Conservation (phyloP, 2,329 filamentous ascomycete species). For the Sarocladiaceae sp. region DNA sequence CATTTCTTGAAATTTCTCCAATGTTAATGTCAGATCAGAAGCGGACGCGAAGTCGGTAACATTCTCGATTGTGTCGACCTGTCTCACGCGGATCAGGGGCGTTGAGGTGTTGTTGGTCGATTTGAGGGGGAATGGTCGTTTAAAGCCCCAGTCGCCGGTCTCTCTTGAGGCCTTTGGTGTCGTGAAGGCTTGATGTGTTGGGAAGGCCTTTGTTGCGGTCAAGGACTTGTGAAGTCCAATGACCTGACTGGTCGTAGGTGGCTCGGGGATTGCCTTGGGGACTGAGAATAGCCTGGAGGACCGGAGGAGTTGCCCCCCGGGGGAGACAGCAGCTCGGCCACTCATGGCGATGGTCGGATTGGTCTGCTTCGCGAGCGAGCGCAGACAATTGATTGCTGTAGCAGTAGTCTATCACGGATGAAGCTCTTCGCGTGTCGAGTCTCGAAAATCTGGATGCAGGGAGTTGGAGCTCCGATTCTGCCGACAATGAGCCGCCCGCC, state of each 20-base stretch:
- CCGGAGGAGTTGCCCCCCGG: constrained; percentile 69
- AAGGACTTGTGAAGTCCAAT: constrained; percentile 30
- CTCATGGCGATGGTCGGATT: constrained; percentile 20
- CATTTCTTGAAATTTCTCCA: constrained; percentile 84
- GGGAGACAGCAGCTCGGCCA: constrained; percentile 40
- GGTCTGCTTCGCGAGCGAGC: neutral
- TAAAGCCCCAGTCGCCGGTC: constrained; percentile 89
- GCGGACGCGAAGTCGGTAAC: constrained; percentile 86
- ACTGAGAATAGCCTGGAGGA: constrained; percentile 87
- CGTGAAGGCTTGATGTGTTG: constrained; percentile 78
- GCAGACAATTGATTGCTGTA: neutral
- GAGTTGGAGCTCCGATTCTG: constrained; percentile 1
- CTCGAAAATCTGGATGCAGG: constrained; percentile 6
- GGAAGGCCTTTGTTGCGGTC: constrained; percentile 64
- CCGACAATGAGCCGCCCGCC: neutral
- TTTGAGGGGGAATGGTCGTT: constrained; percentile 74
- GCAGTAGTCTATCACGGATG: neutral
- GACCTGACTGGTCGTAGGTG: constrained; percentile 42
- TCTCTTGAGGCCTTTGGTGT: constrained; percentile 68
- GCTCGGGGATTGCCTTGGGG: constrained; percentile 67
- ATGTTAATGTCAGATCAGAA: constrained; percentile 73
- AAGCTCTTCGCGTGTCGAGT: neutral
- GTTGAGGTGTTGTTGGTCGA: constrained; percentile 68
- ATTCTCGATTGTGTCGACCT: constrained; percentile 80
- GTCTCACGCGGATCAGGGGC: constrained; percentile 71